Base-by-base conservation (phyloP, 768 basidiomycete genomes). In the Amanita jacksonii region DNA sequence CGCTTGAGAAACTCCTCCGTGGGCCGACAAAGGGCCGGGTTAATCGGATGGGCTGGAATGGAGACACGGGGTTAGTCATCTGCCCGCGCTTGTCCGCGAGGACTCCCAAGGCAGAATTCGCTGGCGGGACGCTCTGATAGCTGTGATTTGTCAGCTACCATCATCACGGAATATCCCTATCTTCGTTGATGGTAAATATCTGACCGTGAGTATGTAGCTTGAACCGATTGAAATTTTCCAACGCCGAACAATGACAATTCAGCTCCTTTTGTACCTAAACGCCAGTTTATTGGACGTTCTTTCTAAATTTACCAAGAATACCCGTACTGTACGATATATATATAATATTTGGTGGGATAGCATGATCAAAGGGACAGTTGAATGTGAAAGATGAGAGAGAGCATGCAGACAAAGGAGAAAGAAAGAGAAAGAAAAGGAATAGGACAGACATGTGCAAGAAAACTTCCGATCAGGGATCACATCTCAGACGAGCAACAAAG, bases 291-390 rank as follows among this genome's bases (percentile, higher is more conserved):
- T 8, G 18, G 32, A 41, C 19, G 13, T 12, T 13, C 27, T 15
- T 41, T 41, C 40, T 41, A 41, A 12, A 41, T 20, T 31, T 41
- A 41, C 27, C 40, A 41, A 41, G 40, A 41, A 41, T 31, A 33
- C 40, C 7, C 16, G 40, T 41, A 41, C 28, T 30, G 30, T 41
- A 41, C 27, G 40, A 41, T 41, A 41, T 41, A 28, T 6, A 41
- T 41, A 41, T n/a, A n/a, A n/a, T n/a, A n/a, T n/a, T n/a, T n/a
- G n/a, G n/a, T n/a, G n/a, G n/a, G n/a, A n/a, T n/a, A n/a, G n/a
- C n/a, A n/a, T n/a, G n/a, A n/a, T n/a, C n/a, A n/a, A n/a, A n/a
- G n/a, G n/a, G n/a, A n/a, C n/a, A n/a, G n/a, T n/a, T n/a, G n/a
- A n/a, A n/a, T n/a, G n/a, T n/a, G n/a, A n/a, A n/a, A n/a, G n/a